Conservation (phyloP, 805 yeast species). For the Diddensiella santjacobensis region DNA sequence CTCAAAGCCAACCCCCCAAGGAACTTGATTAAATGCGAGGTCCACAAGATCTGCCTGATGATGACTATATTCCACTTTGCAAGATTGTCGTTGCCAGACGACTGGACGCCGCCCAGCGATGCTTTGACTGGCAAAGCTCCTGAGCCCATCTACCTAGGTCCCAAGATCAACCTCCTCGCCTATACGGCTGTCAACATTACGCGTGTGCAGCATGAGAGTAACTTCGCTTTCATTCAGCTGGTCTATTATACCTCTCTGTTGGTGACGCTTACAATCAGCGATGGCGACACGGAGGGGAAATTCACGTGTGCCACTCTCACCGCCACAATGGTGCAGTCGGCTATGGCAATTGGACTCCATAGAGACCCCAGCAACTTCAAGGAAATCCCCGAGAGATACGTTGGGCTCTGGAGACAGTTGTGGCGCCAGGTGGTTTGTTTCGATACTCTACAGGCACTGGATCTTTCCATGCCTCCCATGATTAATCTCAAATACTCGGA, state of each 20-base stretch:
- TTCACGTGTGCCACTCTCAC: slow-evolving; percentile 21
- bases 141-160: slow-evolving; percentile 17
- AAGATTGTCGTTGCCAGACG: slow-evolving; percentile 4
- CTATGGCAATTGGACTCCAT: slow-evolving; percentile 28
- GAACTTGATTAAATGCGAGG: slow-evolving; percentile 12
- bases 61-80: slow-evolving; percentile 17
- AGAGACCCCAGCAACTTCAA: slow-evolving; percentile 26
- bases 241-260: slow-evolving; percentile 19
- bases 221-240: slow-evolving; percentile 24
- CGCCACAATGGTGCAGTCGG: slow-evolving; percentile 25
- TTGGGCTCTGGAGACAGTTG: slow-evolving; percentile 23
- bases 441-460: slow-evolving; percentile 24
- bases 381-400: slow-evolving; percentile 19
- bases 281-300: slow-evolving; percentile 5
- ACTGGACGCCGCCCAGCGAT: slow-evolving; percentile 13
- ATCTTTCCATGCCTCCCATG: slow-evolving; percentile 18
- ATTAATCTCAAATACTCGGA: slow-evolving; percentile 18
- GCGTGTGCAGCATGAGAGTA: slow-evolving; percentile 14
- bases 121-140: neutral
- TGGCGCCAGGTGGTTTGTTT: slow-evolving; percentile 26
- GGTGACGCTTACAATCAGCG: slow-evolving; percentile 13
- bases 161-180: slow-evolving; percentile 11
- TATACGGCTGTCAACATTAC: slow-evolving; percentile 12
- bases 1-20: neutral
- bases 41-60: slow-evolving; percentile 19